Percentiles rank a stretch among this genome's conserved stretches.
Conservation (phyloP, 768 basidiomycete genomes). For the Pleurotus giganteus region DNA sequence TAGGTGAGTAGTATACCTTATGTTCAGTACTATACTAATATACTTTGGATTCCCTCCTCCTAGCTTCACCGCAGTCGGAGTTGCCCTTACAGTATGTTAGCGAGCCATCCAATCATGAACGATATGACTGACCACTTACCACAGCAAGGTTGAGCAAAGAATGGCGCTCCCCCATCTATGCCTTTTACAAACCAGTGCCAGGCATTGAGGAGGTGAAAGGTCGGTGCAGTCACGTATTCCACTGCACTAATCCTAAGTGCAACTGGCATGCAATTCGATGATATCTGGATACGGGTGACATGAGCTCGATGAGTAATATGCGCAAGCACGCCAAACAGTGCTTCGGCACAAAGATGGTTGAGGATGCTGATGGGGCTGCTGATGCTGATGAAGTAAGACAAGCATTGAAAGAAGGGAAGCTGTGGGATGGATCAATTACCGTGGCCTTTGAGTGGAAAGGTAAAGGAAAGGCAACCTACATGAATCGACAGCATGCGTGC, state of each 20-base stretch:
- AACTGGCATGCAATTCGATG: constrained; percentile 16
- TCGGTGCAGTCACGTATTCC: constrained; percentile 25
- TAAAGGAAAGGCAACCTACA: constrained; percentile 28
- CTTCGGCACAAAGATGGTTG: constrained; percentile 25
- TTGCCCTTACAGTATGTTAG: no score
- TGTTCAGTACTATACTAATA: no score
- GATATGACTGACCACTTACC: no score
- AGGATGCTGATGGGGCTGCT: constrained; percentile 1
- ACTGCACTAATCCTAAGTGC: constrained; percentile 21
- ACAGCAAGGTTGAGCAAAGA: constrained; percentile 20
- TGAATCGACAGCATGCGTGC: constrained; percentile 21
- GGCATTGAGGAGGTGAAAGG: constrained; percentile 19
- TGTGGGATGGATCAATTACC: constrained; percentile 20
- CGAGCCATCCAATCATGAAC: no score
- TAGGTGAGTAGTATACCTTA: no score
- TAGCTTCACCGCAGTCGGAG: no score
- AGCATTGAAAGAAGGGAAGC: constrained; percentile 2
- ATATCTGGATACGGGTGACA: constrained; percentile 24
- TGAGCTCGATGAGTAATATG: constrained; percentile 27
- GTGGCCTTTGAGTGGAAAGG: constrained; percentile 27
- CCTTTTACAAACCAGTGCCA: constrained; percentile 26
- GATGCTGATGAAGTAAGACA: constrained; percentile 9
- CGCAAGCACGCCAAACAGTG: constrained; percentile 26
- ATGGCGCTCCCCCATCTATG: constrained; percentile 33
- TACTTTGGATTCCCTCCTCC: no score